Conservation (phyloP, 371 early-diverging fungal genomes). For the Mucor piriformis region DNA sequence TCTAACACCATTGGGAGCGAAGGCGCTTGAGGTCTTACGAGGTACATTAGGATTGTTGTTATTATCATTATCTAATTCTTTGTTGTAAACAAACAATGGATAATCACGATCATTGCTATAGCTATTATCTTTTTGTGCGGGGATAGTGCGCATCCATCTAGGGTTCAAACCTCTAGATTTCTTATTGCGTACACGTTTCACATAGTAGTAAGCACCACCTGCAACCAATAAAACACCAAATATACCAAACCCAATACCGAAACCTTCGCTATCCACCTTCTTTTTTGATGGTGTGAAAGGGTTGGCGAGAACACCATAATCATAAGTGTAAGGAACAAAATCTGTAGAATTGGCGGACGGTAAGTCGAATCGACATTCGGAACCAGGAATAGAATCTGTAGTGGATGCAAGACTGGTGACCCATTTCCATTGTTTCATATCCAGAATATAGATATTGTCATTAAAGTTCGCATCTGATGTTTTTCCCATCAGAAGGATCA, state of each 20-base stretch:
- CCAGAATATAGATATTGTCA: conserved; percentile 37
- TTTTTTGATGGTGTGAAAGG: conserved; percentile 4
- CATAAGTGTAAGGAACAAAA: conserved; percentile 17
- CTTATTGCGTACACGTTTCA: conserved; percentile 17
- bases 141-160: conserved; percentile 36
- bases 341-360: conserved; percentile 14
- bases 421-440: conserved; percentile 48
- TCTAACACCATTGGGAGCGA: conserved; percentile 15
- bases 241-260: conserved; percentile 36
- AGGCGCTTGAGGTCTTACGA: background rate
- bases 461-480: conserved; percentile 15
- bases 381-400: background rate
- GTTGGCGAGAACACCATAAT: conserved; percentile 20
- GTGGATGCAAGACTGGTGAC: conserved; percentile 6
- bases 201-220: conserved; percentile 19
- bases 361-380: conserved; percentile 30
- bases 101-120: conserved; percentile 30
- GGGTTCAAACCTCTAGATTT: conserved; percentile 36
- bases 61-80: conserved; percentile 29
- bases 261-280: conserved; percentile 29
- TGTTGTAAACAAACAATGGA: conserved; percentile 43
- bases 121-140: background rate
- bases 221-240: conserved; percentile 15
- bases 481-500: conserved; percentile 43
- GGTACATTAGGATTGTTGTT: conserved; percentile 9